These are phyloP conservation scores for Brassica napus DNA, from an alignment of 345 rosid genomes.

Conservation along the genomic window DNA sequence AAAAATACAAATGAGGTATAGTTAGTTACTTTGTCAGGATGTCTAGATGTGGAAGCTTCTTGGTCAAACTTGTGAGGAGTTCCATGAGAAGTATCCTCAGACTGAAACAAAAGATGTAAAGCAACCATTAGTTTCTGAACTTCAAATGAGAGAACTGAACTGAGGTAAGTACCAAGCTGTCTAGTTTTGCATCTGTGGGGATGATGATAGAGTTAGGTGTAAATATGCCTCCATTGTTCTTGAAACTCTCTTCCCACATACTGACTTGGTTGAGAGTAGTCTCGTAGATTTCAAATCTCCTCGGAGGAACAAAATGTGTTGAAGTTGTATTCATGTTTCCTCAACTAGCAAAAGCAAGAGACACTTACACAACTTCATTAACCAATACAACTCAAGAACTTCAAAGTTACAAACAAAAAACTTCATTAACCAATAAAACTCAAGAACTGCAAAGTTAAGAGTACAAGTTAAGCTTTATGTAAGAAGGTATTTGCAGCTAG, in stretches of 20 bases:
- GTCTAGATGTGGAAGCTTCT: conserved; percentile 74
- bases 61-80: conserved; percentile 69
- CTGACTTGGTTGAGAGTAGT: conserved; percentile 65
- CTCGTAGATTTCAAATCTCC: conserved; percentile 75
- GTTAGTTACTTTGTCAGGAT: conserved; percentile 61
- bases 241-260: conserved; percentile 84
- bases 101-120: conserved; percentile 50
- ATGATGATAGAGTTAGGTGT: conserved; percentile 50
- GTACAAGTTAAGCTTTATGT: conserved; percentile 19
- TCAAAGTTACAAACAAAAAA: neutral
- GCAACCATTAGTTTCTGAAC: conserved; percentile 21
- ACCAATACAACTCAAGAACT: neutral
- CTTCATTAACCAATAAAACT: neutral
- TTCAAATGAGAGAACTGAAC: neutral
- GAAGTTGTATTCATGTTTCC: conserved; percentile 75
- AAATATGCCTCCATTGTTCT: conserved; percentile 50
- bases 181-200: conserved; percentile 56
- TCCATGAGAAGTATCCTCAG: conserved; percentile 80
- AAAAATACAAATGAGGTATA: conserved; percentile 1
- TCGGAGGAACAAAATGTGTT: conserved; percentile 68
- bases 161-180: conserved; percentile 57
- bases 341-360: conserved; percentile 34
- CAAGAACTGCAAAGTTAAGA: conserved; percentile 2
- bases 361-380: neutral
- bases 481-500: conserved; percentile 23